Evolutionary conservation across 495 filamentous ascomycete species (phyloP).

Genomic region (Tuber magnatum): DNA sequence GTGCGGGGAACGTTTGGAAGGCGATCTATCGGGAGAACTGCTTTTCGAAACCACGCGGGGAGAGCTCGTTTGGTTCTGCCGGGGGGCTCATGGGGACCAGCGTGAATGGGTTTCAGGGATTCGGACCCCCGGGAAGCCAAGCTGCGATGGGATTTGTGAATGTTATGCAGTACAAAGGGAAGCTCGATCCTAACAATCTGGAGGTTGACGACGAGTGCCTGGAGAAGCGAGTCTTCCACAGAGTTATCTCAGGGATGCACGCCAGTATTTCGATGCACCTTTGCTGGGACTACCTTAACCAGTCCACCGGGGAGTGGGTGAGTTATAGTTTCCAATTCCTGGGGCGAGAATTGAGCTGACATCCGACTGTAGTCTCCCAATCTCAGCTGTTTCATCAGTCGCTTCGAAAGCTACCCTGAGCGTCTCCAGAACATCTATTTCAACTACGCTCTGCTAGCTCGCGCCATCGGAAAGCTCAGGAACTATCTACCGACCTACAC

Average conservation of each 20-base stretch:
- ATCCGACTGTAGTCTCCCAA: slow-evolving; percentile 54
- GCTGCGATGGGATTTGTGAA: slow-evolving; percentile 78
- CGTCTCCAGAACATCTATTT: slow-evolving; percentile 97
- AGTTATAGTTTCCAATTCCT: neutral
- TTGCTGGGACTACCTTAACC: slow-evolving; percentile 94
- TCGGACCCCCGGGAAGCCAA: slow-evolving; percentile 44
- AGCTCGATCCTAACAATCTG: slow-evolving; percentile 54
- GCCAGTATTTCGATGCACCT: slow-evolving; percentile 92
- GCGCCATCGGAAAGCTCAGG: slow-evolving; percentile 84
- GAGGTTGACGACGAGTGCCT: slow-evolving; percentile 84
- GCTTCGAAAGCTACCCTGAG: slow-evolving; percentile 76
- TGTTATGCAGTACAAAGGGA: slow-evolving; percentile 65
- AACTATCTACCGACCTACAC: slow-evolving; percentile 76
- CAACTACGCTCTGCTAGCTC: slow-evolving; percentile 89
- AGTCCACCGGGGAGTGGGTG: slow-evolving; percentile 84
- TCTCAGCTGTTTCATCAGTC: slow-evolving; percentile 74
- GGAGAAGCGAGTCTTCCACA: slow-evolving; percentile 95
- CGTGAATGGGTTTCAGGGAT: neutral
- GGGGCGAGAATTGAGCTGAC: neutral
- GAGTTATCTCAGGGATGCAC: slow-evolving; percentile 94
- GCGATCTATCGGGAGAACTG: slow-evolving; percentile 97
- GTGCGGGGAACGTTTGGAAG: slow-evolving; percentile 85
- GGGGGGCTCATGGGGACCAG: slow-evolving; percentile 42
- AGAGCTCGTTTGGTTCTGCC: slow-evolving; percentile 45
- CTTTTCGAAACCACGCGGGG: slow-evolving; percentile 62